Evolutionary conservation across 2,329 filamentous ascomycete genomes (phyloP).

Genomic region (Dactylellina haptotyla): DNA sequence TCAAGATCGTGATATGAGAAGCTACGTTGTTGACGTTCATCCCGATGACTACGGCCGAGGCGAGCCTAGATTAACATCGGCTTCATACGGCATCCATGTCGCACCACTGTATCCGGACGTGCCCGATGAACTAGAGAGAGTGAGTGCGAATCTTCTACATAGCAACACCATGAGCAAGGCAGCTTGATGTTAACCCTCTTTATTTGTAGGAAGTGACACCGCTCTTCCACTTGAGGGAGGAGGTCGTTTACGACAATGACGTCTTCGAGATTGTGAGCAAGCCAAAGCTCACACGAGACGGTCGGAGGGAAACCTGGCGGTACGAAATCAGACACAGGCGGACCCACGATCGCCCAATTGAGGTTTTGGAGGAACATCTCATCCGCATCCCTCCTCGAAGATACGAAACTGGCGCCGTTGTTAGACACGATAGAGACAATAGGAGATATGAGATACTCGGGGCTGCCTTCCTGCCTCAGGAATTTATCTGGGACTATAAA

Average conservation of each 20-base stretch:
- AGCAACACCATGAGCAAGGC: neutral
- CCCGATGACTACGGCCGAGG: slow-evolving; percentile 18
- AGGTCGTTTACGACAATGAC: slow-evolving; percentile 47
- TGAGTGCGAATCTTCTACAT: neutral
- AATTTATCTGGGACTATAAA: slow-evolving; percentile 43
- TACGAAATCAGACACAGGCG: slow-evolving; percentile 38
- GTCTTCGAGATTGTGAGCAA: slow-evolving; percentile 39
- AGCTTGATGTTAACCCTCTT: neutral
- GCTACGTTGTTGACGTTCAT: slow-evolving; percentile 31
- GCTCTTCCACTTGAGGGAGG: slow-evolving; percentile 37
- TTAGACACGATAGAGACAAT: slow-evolving; percentile 22
- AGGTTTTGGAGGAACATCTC: slow-evolving; percentile 19
- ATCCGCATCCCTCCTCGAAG: slow-evolving; percentile 24
- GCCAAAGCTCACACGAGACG: slow-evolving; percentile 23
- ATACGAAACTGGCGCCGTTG: slow-evolving; percentile 35
- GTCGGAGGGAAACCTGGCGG: slow-evolving; percentile 25
- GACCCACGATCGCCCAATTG: slow-evolving; percentile 3
- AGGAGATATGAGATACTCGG: slow-evolving; percentile 27
- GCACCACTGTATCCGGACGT: slow-evolving; percentile 36
- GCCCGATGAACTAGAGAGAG: slow-evolving; percentile 27
- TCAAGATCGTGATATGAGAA: slow-evolving; percentile 38
- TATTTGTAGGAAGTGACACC: slow-evolving; percentile 26
- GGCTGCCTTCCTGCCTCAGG: slow-evolving; percentile 39
- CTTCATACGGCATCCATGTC: slow-evolving; percentile 38
- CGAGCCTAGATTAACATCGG: slow-evolving; percentile 40